phyloP scores from a whole-genome alignment of 768 basidiomycete genomes.

The Rhizopogon vesiculosus region DNA sequence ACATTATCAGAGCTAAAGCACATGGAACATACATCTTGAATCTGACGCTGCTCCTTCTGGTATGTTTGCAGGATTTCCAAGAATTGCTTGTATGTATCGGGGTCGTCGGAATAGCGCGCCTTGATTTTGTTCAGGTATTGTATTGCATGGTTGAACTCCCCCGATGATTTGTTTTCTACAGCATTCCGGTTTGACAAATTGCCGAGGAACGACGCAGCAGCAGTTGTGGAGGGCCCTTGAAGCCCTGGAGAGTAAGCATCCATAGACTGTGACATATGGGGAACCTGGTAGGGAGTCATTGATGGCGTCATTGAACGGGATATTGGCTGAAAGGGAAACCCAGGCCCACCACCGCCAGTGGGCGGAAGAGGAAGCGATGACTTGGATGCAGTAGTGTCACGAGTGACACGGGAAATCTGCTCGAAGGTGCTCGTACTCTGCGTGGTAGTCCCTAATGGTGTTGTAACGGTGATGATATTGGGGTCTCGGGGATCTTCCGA shows the following conservation, averaged over 20 bases:
- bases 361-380: conserved; percentile 17
- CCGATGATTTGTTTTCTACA: conserved; percentile 48
- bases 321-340: conserved; percentile 10
- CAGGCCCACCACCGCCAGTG: conserved; percentile 34
- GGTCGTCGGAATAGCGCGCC: conserved; percentile 79
- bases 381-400: conserved; percentile 17
- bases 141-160: conserved; percentile 91
- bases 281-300: conserved; percentile 45
- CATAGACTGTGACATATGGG: conserved; percentile 23
- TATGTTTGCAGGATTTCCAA: conserved; percentile 85
- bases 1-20: conserved; percentile 4
- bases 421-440: conserved; percentile 50
- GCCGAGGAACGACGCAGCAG: conserved; percentile 63
- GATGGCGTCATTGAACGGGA: conserved; percentile 38
- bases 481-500: conserved; percentile 66
- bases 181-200: conserved; percentile 48
- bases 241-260: conserved; percentile 45
- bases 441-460: conserved; percentile 67
- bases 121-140: conserved; percentile 99
- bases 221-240: conserved; percentile 44
- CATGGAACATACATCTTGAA: conserved; percentile 58
- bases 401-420: conserved; percentile 21
- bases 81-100: conserved; percentile 91
- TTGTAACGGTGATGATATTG: conserved; percentile 77
- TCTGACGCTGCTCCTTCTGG: conserved; percentile 75